phyloP scores from a whole-genome alignment of 306 rosid species.

The Casuarina equisetifolia region DNA sequence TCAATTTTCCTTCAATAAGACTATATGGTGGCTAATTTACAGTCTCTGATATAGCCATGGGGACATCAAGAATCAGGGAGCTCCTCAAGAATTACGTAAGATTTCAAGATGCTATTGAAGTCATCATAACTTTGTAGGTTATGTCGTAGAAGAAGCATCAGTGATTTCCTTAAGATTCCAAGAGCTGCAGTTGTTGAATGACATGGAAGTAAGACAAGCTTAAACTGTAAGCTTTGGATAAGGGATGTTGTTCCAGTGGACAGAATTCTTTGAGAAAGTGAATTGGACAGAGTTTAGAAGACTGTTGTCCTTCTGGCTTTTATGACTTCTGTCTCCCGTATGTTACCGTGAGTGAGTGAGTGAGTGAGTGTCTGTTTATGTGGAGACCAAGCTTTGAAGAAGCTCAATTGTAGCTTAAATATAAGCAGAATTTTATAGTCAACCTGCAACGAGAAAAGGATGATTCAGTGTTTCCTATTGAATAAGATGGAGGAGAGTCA shows the following conservation, averaged over 20 bases:
- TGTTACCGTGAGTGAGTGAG: neutral
- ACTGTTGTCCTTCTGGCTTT: neutral
- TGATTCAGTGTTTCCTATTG: neutral
- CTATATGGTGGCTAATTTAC: neutral
- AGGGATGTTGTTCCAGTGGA: neutral
- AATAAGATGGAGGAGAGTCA: neutral
- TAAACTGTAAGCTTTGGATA: neutral
- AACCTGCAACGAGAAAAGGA: neutral
- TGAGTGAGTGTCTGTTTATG: neutral
- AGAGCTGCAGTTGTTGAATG: neutral
- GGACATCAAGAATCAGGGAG: neutral
- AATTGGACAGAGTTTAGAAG: neutral
- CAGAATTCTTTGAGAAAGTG: neutral
- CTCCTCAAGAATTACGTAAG: neutral
- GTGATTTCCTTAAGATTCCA: neutral
- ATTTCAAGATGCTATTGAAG: neutral
- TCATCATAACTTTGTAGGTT: neutral
- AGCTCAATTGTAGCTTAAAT: neutral
- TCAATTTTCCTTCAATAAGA: neutral
- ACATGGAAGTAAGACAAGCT: neutral
- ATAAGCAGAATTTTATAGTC: neutral
- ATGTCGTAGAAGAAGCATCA: neutral
- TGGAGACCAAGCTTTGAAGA: neutral
- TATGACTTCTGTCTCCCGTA: neutral
- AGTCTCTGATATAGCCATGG: neutral